Conservation (phyloP, 306 rosid genomes). For the Quercus robur region DNA sequence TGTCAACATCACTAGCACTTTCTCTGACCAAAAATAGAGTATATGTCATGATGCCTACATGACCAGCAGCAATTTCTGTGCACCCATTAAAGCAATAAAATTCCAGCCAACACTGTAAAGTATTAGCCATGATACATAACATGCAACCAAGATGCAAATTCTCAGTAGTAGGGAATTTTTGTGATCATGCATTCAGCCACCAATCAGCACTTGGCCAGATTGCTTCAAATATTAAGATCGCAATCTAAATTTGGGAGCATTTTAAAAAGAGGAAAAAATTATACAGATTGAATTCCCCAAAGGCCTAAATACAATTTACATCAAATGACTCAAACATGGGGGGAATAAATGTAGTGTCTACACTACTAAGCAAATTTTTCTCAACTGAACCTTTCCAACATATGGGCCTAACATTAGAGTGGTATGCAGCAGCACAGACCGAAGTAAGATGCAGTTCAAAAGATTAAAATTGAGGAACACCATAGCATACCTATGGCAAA, state of each 20-base stretch:
- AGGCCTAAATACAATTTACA: conserved; percentile 4
- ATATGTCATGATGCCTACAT: neutral
- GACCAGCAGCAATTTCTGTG: neutral
- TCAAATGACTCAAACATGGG: neutral
- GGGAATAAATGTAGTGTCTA: neutral
- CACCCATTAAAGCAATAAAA: neutral
- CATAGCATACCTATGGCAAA: conserved; percentile 36
- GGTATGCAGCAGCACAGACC: conserved; percentile 18
- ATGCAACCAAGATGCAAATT: neutral
- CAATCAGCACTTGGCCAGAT: neutral
- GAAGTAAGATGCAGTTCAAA: conserved; percentile 8
- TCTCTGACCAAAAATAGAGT: neutral
- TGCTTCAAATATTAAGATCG: neutral
- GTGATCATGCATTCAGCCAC: neutral
- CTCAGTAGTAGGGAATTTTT: neutral
- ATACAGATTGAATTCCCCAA: neutral
- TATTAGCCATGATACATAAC: neutral
- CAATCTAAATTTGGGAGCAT: too few species aligned
- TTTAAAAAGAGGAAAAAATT: too few species aligned
- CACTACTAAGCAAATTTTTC: neutral
- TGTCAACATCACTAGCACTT: neutral
- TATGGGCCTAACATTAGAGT: neutral
- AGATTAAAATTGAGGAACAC: neutral
- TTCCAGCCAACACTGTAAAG: neutral
- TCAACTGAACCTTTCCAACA: neutral